A percentile compares a stretch with the other conserved stretches of the same genome.
Evolutionary conservation across 352 stramenopile species (phyloP).

Genomic region (Phytophthora hibernalis): DNA sequence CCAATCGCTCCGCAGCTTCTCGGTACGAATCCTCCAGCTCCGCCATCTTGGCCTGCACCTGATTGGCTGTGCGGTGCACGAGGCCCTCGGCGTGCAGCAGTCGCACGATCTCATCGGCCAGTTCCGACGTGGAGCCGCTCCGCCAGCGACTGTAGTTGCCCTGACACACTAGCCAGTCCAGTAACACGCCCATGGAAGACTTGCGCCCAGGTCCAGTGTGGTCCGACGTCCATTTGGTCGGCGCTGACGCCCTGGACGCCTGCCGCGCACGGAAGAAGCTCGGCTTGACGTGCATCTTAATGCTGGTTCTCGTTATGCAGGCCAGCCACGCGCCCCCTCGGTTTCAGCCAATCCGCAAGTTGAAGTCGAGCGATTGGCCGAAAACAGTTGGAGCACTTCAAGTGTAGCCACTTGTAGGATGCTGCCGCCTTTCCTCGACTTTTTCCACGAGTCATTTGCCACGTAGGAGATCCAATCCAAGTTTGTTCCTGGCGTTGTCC

Average conservation of each 20-base stretch:
- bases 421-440: too few relatives aligned
- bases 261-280: constrained; percentile 36
- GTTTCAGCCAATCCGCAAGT: too few relatives aligned
- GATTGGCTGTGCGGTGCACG: constrained; percentile 26
- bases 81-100: constrained; percentile 33
- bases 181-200: constrained; percentile 58
- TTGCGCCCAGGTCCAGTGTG: constrained; percentile 35
- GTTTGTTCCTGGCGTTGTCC: too few relatives aligned
- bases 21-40: constrained; percentile 46
- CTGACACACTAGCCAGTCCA: constrained; percentile 47
- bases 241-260: constrained; percentile 8
- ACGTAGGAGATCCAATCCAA: too few relatives aligned
- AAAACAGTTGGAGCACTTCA: too few relatives aligned
- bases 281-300: constrained; percentile 37
- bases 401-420: too few relatives aligned
- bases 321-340: too few relatives aligned
- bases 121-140: constrained; percentile 10
- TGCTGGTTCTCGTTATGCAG: not conserved
- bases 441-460: too few relatives aligned
- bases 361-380: too few relatives aligned
- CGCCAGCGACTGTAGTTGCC: constrained; percentile 59
- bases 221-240: constrained; percentile 38
- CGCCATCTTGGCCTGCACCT: constrained; percentile 41
- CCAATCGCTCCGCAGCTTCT: constrained; percentile 34
- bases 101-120: constrained; percentile 42